phyloP scores from a whole-genome alignment of 345 rosid species.

The Hypericum androsaemum region DNA sequence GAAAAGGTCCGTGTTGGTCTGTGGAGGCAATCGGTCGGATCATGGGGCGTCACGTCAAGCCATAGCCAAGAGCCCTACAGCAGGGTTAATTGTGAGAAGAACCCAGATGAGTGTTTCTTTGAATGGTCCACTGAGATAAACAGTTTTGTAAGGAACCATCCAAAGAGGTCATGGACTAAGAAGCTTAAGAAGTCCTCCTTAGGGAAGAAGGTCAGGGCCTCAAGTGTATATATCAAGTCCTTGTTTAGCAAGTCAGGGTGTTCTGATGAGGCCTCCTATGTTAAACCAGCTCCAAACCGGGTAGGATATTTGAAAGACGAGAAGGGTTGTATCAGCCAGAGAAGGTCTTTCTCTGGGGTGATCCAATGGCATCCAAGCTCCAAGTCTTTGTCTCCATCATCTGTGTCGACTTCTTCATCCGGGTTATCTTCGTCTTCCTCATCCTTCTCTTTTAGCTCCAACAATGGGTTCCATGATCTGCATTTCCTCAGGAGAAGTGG shows the following conservation, averaged over 20 bases:
- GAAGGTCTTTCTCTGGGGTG: constrained; percentile 81
- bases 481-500: constrained; percentile 55
- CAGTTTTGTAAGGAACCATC: constrained; percentile 23
- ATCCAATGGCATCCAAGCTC: constrained; percentile 45
- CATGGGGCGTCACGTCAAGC: constrained; percentile 10
- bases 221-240: constrained; percentile 50
- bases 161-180: constrained; percentile 33
- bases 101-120: constrained; percentile 42
- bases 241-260: constrained; percentile 53
- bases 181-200: constrained; percentile 50
- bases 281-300: constrained; percentile 31
- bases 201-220: constrained; percentile 60
- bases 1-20: constrained; percentile 21
- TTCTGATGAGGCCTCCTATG: constrained; percentile 30
- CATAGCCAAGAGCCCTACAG: constrained; percentile 17
- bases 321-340: constrained; percentile 30
- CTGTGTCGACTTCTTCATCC: constrained; percentile 31
- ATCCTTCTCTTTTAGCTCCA: constrained; percentile 57
- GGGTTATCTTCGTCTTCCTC: constrained; percentile 44
- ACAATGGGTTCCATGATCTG: constrained; percentile 31
- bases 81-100: constrained; percentile 47
- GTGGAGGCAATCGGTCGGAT: too few species aligned
- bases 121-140: constrained; percentile 50
- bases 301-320: constrained; percentile 28
- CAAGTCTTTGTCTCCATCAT: constrained; percentile 30